Conservation (phyloP, 2,329 filamentous ascomycete species). For the Paecilomyces variotii region DNA sequence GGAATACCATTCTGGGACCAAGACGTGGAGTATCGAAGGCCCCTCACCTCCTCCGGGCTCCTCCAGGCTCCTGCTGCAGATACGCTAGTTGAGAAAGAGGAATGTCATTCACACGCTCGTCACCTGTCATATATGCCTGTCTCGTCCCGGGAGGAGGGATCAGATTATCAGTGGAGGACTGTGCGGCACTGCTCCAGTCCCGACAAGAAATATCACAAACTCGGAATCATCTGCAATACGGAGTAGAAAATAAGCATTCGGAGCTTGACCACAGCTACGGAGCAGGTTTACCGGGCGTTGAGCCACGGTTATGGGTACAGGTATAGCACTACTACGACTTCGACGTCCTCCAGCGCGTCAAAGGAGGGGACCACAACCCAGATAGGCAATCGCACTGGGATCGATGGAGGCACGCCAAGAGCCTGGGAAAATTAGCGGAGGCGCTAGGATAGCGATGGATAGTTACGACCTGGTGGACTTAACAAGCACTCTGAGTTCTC, state of each 20-base stretch:
- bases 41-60: neutral
- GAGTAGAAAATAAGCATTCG: neutral
- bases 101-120: neutral
- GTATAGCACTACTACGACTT: neutral
- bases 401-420: conserved; percentile 8
- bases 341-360: neutral
- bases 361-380: neutral
- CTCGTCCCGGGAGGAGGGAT: neutral
- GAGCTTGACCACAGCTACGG: neutral
- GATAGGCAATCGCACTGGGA: conserved; percentile 2
- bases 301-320: neutral
- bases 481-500: neutral
- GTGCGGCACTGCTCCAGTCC: neutral
- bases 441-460: neutral
- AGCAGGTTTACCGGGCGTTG: neutral
- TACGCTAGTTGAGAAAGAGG: neutral
- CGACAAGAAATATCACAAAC: neutral
- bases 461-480: neutral
- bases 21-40: neutral
- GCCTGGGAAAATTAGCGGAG: conserved; percentile 13
- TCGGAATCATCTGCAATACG: neutral
- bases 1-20: neutral
- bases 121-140: neutral
- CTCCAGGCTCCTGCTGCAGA: neutral
- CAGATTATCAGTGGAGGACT: neutral